Percentiles rank a stretch among this genome's conserved stretches.
phyloP scores from a whole-genome alignment of 139 green algal species.

The Mesotaenium endlicherianum region DNA sequence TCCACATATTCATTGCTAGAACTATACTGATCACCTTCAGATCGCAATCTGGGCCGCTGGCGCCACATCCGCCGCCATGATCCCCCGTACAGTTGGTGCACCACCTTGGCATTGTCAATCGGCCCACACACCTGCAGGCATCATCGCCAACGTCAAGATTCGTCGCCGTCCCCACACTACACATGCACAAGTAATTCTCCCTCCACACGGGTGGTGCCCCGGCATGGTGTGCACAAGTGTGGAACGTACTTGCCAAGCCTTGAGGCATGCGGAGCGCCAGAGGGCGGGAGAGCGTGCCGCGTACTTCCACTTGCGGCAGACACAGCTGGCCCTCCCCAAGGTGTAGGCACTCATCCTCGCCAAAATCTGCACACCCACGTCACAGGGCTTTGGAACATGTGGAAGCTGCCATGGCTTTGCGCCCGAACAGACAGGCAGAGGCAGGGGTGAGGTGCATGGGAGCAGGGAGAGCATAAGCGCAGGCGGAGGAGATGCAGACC shows the following conservation, averaged over 20 bases:
- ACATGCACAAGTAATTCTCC: not conserved
- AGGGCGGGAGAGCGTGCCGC: not conserved
- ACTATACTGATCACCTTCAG: conserved; percentile 15
- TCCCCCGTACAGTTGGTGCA: conserved; percentile 16
- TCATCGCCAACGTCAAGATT: not conserved
- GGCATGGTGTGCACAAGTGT: not conserved
- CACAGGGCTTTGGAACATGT: no score
- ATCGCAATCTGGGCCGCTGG: conserved; percentile 13
- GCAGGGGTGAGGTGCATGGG: no score
- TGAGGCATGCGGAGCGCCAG: conserved; percentile 32
- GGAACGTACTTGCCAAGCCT: conserved; percentile 14
- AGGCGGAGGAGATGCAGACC: not conserved
- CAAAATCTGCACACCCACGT: conserved; percentile 33
- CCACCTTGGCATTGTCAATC: not conserved
- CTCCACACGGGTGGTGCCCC: no score
- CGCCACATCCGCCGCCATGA: conserved; percentile 50
- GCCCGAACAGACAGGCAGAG: no score
- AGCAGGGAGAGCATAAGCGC: not conserved
- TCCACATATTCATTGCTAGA: not conserved
- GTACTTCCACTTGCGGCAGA: conserved; percentile 33
- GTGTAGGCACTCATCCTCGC: not conserved
- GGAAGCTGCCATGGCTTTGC: no score
- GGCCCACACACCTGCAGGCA: not conserved
- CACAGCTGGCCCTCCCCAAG: conserved; percentile 12
- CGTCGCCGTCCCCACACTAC: not conserved